Evolutionary conservation across 2,329 filamentous ascomycete genomes (phyloP), one percentile per base, ranked within the genome.

Genomic region (Thelonectria olida): DNA sequence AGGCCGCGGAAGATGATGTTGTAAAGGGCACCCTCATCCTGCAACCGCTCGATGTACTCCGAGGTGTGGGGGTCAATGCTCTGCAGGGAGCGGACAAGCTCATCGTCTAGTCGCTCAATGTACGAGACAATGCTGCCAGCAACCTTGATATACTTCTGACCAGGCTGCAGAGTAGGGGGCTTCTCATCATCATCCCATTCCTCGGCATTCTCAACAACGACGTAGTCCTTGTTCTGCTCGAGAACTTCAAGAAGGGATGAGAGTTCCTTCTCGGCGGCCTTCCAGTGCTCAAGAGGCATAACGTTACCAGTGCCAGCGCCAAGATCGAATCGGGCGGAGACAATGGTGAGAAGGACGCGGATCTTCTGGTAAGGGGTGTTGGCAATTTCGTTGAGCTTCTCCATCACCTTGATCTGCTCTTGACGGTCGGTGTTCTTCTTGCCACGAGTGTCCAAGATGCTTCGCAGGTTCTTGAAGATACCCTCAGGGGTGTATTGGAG

Each of bases 101-200:
- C 96, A 74, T 99, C 96, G 73, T 99, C 96, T 19, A 99, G 87
- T 74, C 96, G 88, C 85, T 99, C 96, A 28, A 97, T 88, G 75
- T 95, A 96, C 0, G 96, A 98, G 45, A 97, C 92, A 63, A 98
- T 84, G 82, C 93, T 97, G 75, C 96, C 96, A 19, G 96, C 92
- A 59, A 99, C 88, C 82, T 91, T 94, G 85, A 97, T 92, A 75
- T 95, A 87, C 76, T 88, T 91, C 78, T 97, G 90, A 65, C 88
- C 92, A 20, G 85, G 79, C 58, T 86, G 87, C 68, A 95, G 83
- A 28, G 85, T 84, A 13, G 96, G 96, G 39, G 89, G 86, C 84
- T 97, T 98, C 72, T 99, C 96, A 70, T 99, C 96, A 73, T 99
- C 96, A 70, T 99, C 96, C 96, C 96, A 98, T 80, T 99, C 96